phyloP scores from a whole-genome alignment of 768 basidiomycete species.

The Suillus subaureus region DNA sequence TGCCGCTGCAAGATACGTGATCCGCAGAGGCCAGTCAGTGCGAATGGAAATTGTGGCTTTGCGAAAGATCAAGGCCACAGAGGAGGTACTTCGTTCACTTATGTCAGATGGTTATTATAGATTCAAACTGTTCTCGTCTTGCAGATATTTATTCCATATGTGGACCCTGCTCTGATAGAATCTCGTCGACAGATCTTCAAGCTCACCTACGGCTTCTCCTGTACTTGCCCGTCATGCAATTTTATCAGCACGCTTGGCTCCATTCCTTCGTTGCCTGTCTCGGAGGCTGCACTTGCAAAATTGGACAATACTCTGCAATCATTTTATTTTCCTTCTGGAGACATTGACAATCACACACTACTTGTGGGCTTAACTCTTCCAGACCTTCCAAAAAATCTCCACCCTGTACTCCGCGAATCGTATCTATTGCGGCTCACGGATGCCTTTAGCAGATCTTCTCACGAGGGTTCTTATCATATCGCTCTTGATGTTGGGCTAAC shows the following conservation, averaged over 20 bases:
- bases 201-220: conserved; percentile 69
- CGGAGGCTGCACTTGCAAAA: conserved; percentile 12
- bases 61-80: conserved; percentile 52
- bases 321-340: conserved; percentile 38
- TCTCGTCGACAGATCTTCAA: conserved; percentile 60
- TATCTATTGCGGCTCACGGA: conserved; percentile 63
- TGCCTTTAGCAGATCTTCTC: conserved; percentile 67
- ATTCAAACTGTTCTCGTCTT: conserved; percentile 1
- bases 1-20: conserved; percentile 61
- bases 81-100: conserved; percentile 56
- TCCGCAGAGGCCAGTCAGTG: conserved; percentile 40
- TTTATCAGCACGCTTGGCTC: conserved; percentile 41
- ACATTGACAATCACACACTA: conserved; percentile 20
- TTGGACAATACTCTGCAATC: conserved; percentile 38
- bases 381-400: conserved; percentile 28
- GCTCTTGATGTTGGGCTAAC: conserved; percentile 59
- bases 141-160: conserved; percentile 74
- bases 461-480: conserved; percentile 56
- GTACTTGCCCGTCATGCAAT: conserved; percentile 60
- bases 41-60: conserved; percentile 70
- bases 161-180: conserved; percentile 74
- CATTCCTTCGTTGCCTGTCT: conserved; percentile 42
- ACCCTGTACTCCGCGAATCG: conserved; percentile 51
- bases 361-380: conserved; percentile 17
- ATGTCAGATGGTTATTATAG: conserved; percentile 4